Evolutionary conservation across 2,329 filamentous ascomycete genomes (phyloP).

Genomic region (Colletotrichum tropicale): DNA sequence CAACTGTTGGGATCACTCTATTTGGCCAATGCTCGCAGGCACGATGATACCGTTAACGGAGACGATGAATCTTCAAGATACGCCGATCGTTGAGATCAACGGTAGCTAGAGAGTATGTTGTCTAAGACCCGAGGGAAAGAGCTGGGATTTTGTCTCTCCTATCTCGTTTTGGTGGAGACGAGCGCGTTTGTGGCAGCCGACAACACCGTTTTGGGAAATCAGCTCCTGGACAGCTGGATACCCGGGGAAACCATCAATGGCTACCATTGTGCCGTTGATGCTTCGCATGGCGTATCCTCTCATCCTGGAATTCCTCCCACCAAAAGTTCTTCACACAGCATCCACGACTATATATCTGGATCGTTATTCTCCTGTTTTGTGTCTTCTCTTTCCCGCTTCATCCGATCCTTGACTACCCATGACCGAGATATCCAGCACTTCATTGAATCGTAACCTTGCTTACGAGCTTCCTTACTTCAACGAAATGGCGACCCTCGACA

Average conservation of each 20-base stretch:
- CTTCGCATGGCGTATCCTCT: background rate
- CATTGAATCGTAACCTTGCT: background rate
- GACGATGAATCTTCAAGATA: background rate
- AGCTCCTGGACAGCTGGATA: background rate
- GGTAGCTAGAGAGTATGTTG: background rate
- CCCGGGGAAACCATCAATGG: background rate
- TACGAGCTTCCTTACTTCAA: background rate
- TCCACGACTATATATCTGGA: background rate
- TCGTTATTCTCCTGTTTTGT: background rate
- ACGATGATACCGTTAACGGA: background rate
- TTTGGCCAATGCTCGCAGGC: background rate
- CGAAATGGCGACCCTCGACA: background rate
- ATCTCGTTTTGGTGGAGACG: background rate
- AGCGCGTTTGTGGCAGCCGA: background rate
- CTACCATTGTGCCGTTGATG: background rate
- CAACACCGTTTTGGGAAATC: background rate
- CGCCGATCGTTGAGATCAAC: background rate
- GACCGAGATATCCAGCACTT: background rate
- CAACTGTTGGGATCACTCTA: background rate
- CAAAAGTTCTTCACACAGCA: background rate
- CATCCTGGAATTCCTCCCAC: background rate
- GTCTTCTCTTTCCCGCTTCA: background rate
- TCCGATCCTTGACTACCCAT: background rate
- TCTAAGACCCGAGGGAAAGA: background rate
- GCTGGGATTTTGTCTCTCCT: background rate